Evolutionary conservation across 2,329 filamentous ascomycete genomes (phyloP), one percentile per base, ranked within the genome.

Genomic region (Penicillium sp.): DNA sequence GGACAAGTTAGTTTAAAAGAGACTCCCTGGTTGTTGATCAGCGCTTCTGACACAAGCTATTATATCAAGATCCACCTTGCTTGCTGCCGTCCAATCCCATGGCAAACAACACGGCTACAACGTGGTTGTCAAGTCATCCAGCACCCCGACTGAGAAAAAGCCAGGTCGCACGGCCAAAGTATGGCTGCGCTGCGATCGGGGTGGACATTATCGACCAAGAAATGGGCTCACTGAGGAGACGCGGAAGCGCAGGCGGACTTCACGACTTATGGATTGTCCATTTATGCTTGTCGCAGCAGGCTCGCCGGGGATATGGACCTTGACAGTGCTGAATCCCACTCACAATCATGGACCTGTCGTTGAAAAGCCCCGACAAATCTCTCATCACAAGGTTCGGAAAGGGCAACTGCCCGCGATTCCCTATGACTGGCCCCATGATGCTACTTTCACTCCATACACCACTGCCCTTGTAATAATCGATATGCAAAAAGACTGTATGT

Each of bases 401-500:
- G 75, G 64, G 16, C 65, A 67, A 44, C 48, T 68, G 23, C 51
- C 58, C 3, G 64, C 65, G 1, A 42, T 55, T 10, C 67, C 67
- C 4, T 70, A 70, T 50, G 64, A 68, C 42, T 70, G 68, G 67
- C 68, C 68, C 6, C 67, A 71, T 44, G 65, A 70, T 52, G 61
- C 63, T 1, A 62, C 62, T 6, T 59, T 71, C 28, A 64, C 62
- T 3, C 64, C 67, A 15, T 67, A 64, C 41, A 70, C 65, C 4
- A 70, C 68, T 16, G 68, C 67, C 0, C 51, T 71, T 28, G 64
- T 71, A 15, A 57, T 71, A 8, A 66, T 71, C 40, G 68, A 71
- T 45, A 71, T 71, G 68, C 68, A 71, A 44, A 64, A 67, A 35
- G 68, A 71, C 48, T 70, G 67, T 70, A 50, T 38, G 65, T n/a